Evolutionary conservation across 805 yeast species (phyloP).

Genomic region (Saccharomycopsis sp.): DNA sequence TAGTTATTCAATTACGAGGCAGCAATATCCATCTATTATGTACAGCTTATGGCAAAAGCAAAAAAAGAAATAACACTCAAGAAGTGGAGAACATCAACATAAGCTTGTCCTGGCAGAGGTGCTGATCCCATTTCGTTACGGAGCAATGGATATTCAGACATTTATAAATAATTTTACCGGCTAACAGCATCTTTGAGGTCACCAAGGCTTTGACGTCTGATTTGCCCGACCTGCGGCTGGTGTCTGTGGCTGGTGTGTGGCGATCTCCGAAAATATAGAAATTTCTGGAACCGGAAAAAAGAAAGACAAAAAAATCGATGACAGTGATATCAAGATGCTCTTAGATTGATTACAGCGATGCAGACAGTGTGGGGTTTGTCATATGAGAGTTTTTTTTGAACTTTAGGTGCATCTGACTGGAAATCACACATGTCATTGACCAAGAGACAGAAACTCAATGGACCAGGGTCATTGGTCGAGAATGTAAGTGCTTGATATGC

Average conservation of each 20-base stretch:
- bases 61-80: no score
- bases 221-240: background rate
- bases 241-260: background rate
- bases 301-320: background rate
- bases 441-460: constrained; percentile 7
- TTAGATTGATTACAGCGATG: no score
- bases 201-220: no score
- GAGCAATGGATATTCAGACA: background rate
- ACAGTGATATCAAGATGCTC: background rate
- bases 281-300: background rate
- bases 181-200: background rate
- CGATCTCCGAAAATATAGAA: background rate
- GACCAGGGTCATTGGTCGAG: background rate
- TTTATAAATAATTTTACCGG: background rate
- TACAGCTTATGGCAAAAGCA: no score
- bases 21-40: background rate
- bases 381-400: no score
- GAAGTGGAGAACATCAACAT: no score
- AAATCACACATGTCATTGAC: constrained; percentile 5
- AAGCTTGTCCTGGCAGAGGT: no score
- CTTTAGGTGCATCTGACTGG: background rate
- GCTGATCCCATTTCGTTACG: background rate
- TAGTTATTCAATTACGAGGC: background rate
- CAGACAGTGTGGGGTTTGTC: no score
- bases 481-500: background rate